These are phyloP conservation scores for Globisporangium barbulae DNA, from an alignment of 352 stramenopile species.

Conservation along the genomic window DNA sequence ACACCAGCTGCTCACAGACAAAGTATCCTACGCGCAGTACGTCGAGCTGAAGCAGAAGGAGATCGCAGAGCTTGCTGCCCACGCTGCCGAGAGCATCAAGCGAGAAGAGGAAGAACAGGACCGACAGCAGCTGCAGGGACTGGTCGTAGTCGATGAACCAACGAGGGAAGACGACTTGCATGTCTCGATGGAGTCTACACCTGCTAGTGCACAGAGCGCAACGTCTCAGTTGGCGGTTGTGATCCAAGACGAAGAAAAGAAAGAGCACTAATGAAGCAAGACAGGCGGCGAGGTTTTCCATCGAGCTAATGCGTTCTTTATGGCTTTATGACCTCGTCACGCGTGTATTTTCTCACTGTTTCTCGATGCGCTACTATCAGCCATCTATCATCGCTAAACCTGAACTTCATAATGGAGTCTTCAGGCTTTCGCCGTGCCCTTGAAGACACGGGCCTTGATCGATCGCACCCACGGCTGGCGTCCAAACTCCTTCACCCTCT, in stretches of 20 bases:
- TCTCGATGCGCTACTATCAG: neutral
- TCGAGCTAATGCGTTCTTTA: neutral
- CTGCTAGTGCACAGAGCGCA: neutral
- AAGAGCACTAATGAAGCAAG: slow-evolving; percentile 11
- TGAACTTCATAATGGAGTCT: neutral
- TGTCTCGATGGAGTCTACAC: neutral
- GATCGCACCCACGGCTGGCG: slow-evolving; percentile 6
- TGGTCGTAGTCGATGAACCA: slow-evolving; percentile 10
- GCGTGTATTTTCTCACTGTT: neutral
- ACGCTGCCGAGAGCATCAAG: slow-evolving; percentile 14
- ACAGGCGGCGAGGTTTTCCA: neutral
- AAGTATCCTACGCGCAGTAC: slow-evolving; percentile 57
- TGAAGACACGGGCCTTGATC: slow-evolving; percentile 5
- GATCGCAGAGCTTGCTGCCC: slow-evolving; percentile 14
- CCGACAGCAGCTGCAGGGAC: slow-evolving; percentile 20
- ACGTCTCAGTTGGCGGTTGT: slow-evolving; percentile 7
- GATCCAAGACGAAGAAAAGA: slow-evolving; percentile 7
- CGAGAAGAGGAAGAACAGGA: slow-evolving; percentile 15
- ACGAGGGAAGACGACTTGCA: slow-evolving; percentile 20
- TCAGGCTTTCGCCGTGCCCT: neutral
- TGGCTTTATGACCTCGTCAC: no score
- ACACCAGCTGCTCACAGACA: slow-evolving; percentile 56
- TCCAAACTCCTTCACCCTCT: slow-evolving; percentile 27
- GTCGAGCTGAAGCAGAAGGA: slow-evolving; percentile 32
- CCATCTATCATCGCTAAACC: neutral